Percentiles rank a stretch among this genome's conserved stretches.
phyloP scores from a whole-genome alignment of 805 yeast species.

The Grigorovia transvaalensis region DNA sequence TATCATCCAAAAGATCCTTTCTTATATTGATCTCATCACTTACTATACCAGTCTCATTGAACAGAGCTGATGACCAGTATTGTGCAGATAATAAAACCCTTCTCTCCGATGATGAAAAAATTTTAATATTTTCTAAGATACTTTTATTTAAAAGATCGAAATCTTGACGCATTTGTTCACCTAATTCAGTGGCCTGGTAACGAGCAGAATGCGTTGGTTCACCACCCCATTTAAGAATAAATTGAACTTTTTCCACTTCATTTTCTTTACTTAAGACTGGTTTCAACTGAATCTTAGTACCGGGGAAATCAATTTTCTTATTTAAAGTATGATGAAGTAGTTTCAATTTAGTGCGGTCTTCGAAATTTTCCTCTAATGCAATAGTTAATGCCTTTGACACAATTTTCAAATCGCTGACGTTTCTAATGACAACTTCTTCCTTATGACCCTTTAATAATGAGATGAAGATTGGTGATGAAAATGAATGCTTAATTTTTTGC shows the following conservation, averaged over 20 bases:
- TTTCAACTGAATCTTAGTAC: constrained; percentile 91
- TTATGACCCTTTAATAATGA: constrained; percentile 86
- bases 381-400: constrained; percentile 75
- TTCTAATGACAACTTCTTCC: constrained; percentile 91
- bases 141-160: constrained; percentile 74
- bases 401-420: constrained; percentile 72
- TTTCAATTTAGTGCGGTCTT: constrained; percentile 65
- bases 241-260: constrained; percentile 87
- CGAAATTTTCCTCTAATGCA: constrained; percentile 71
- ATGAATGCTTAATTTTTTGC: constrained; percentile 93
- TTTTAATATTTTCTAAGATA: constrained; percentile 74
- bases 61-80: constrained; percentile 66
- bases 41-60: constrained; percentile 61
- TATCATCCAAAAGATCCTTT: constrained; percentile 87
- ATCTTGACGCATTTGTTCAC: constrained; percentile 92
- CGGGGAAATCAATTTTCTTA: constrained; percentile 84
- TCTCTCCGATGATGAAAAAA: constrained; percentile 87
- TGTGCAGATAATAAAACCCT: constrained; percentile 91
- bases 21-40: constrained; percentile 73
- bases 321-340: constrained; percentile 77
- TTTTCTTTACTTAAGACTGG: constrained; percentile 64
- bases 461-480: constrained; percentile 76
- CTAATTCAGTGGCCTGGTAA: constrained; percentile 89
- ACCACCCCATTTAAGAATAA: constrained; percentile 98
- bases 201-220: constrained; percentile 97